Evolutionary conservation across 495 filamentous ascomycete species (phyloP).

Genomic region (Lichenothelia convexa): DNA sequence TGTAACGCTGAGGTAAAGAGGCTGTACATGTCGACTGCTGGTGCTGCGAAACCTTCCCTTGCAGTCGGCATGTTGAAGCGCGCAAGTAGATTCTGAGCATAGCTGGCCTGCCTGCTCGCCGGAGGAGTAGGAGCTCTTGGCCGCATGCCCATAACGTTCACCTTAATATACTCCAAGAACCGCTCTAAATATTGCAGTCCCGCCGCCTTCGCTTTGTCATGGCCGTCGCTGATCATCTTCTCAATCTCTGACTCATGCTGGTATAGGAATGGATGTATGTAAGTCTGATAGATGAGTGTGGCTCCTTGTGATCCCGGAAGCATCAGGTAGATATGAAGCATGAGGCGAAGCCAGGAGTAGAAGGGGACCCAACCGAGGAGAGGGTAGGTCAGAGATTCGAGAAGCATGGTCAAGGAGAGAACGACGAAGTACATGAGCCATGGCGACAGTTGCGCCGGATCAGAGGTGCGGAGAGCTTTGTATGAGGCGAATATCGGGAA

Average conservation of each 20-base stretch:
- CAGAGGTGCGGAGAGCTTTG: constrained; percentile 86
- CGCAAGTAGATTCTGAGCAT: constrained; percentile 64
- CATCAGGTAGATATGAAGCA: constrained; percentile 84
- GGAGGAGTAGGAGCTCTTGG: constrained; percentile 35
- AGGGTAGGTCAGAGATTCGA: constrained; percentile 76
- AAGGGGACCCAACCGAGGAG: constrained; percentile 83
- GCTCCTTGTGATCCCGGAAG: constrained; percentile 93
- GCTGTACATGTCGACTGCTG: constrained; percentile 49
- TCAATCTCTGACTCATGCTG: constrained; percentile 85
- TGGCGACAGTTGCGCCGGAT: constrained; percentile 82
- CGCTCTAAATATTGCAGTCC: constrained; percentile 70
- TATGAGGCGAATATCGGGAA: constrained; percentile 96
- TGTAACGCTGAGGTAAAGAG: constrained; percentile 54
- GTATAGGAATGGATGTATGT: constrained; percentile 74
- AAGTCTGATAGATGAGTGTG: constrained; percentile 58
- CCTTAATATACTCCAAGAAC: constrained; percentile 54
- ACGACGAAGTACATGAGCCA: constrained; percentile 99
- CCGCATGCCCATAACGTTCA: constrained; percentile 51
- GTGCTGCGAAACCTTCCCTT: constrained; percentile 26
- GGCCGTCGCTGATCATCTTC: constrained; percentile 60
- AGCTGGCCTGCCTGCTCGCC: constrained; percentile 32
- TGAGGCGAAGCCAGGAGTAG: constrained; percentile 79
- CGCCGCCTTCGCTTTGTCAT: constrained; percentile 60
- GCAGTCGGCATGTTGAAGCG: constrained; percentile 65
- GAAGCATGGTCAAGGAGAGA: constrained; percentile 57